Base-by-base conservation (phyloP, 352 stramenopile genomes). In the Pythium vanterpoolii region DNA sequence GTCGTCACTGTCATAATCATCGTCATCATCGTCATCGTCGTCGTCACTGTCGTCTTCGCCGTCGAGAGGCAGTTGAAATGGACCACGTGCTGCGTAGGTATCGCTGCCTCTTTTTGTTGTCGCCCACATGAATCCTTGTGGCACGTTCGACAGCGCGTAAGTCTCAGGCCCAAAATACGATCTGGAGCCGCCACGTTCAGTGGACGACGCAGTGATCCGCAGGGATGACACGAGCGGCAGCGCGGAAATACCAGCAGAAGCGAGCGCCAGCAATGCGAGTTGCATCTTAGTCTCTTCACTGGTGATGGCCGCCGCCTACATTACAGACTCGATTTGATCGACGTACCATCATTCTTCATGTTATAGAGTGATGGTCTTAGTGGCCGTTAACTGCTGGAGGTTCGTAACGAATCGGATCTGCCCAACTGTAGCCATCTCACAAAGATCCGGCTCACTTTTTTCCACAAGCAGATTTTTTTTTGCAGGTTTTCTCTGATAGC, bases 1-100 rank as follows among this genome's bases (percentile, higher is more conserved):
- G 48, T 71, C 21, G 57, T 57, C 36, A 39, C 74, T 14, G 18
- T 54, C 31, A 27, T 57, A 44, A 24, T 51, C 50, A 28, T 62
- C 16, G 1, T 60, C 47, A 18, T 58, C 43, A 10, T 62, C 23
- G 18, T 51, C 52, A 10, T 49, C 38, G 27, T 58, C 36, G 14
- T 31, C 38, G 31, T 58, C 39, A 27, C 23, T 16, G 26, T 58
- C 51, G 7, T 33, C 23, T 11, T 36, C 34, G 34, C 9, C 45
- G 45, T 52, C 34, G 39, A 27, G 23, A 1, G 19, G 2, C 10
- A 13, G 14, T 54, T 54, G 28, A 24, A 24, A 2, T 23, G 24
- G 24, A 31, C 10, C 13, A 19, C 43, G 10, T 14, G 6, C 14
- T 51, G 30, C 3, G 40, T 27, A 24, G 21, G 14, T 38, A 19